Evolutionary conservation across 2,329 filamentous ascomycete genomes (phyloP).

Genomic region (Diaporthe vexans): DNA sequence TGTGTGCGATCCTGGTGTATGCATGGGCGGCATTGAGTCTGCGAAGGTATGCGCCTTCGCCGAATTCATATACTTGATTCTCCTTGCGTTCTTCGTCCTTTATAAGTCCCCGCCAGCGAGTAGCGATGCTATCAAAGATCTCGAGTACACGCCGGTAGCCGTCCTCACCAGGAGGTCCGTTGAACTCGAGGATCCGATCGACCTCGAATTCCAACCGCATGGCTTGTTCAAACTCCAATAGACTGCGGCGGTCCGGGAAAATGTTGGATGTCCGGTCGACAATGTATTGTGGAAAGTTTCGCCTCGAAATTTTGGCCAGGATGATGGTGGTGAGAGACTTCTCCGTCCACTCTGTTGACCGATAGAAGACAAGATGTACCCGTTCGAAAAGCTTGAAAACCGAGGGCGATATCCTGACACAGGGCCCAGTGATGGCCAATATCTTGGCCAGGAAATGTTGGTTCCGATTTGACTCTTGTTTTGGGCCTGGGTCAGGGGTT

Average conservation of each 20-base stretch:
- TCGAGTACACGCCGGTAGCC: constrained; percentile 77
- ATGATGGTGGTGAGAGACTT: constrained; percentile 97
- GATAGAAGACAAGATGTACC: constrained; percentile 95
- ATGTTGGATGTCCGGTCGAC: constrained; percentile 92
- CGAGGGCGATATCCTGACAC: constrained; percentile 81
- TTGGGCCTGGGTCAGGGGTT: constrained; percentile 46
- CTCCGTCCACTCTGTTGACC: constrained; percentile 96
- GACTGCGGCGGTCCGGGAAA: constrained; percentile 79
- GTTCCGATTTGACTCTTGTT: constrained; percentile 73
- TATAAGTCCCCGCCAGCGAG: constrained; percentile 83
- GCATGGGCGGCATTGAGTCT: constrained; percentile 93
- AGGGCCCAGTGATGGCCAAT: constrained; percentile 81
- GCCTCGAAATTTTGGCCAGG: constrained; percentile 86
- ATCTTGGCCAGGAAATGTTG: constrained; percentile 84
- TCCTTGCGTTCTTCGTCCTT: constrained; percentile 84
- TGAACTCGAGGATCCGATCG: constrained; percentile 86
- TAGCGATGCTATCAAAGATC: constrained; percentile 81
- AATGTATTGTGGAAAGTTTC: constrained; percentile 91
- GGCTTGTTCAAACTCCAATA: constrained; percentile 92
- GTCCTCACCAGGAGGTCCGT: constrained; percentile 75
- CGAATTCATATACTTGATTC: constrained; percentile 80
- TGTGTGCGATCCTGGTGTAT: constrained; percentile 93
- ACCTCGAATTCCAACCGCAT: constrained; percentile 85
- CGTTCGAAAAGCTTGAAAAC: constrained; percentile 89
- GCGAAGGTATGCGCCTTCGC: constrained; percentile 89